phyloP scores from a whole-genome alignment of 2,329 filamentous ascomycete species.

The Talaromyces sp. region DNA sequence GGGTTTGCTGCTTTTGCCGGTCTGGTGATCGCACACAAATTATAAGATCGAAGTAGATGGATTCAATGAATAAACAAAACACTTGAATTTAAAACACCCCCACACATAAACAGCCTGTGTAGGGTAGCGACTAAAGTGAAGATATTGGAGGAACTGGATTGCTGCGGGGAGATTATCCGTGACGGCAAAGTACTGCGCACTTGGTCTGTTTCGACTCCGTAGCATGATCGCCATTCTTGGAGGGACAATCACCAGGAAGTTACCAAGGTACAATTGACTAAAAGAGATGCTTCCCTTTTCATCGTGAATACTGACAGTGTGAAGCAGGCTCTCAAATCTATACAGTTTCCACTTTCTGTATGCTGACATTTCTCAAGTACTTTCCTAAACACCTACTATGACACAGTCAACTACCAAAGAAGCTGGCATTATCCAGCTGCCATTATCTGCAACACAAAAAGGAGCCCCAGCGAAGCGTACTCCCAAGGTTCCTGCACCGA shows the following conservation, averaged over 20 bases:
- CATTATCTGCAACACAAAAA: constrained; percentile 44
- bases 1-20: not conserved
- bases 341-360: not conserved
- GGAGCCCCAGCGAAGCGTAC: constrained; percentile 40
- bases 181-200: not conserved
- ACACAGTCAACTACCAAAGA: constrained; percentile 22
- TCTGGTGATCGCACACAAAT: no score
- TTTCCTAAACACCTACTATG: not conserved
- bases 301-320: not conserved
- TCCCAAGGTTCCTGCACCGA: constrained; percentile 48
- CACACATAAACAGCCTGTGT: constrained; percentile 8
- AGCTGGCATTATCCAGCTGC: constrained; percentile 52
- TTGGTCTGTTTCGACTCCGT: not conserved
- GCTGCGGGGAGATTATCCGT: constrained; percentile 11
- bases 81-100: not conserved
- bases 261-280: no score
- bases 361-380: no score
- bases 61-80: not conserved
- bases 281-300: not conserved
- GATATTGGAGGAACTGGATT: not conserved
- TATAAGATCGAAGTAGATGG: not conserved
- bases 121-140: not conserved
- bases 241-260: not conserved
- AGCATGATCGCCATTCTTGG: not conserved
- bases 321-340: not conserved